These are phyloP conservation scores for Nannochloris sp. DNA, from an alignment of 139 green algal species.

Conservation along the genomic window DNA sequence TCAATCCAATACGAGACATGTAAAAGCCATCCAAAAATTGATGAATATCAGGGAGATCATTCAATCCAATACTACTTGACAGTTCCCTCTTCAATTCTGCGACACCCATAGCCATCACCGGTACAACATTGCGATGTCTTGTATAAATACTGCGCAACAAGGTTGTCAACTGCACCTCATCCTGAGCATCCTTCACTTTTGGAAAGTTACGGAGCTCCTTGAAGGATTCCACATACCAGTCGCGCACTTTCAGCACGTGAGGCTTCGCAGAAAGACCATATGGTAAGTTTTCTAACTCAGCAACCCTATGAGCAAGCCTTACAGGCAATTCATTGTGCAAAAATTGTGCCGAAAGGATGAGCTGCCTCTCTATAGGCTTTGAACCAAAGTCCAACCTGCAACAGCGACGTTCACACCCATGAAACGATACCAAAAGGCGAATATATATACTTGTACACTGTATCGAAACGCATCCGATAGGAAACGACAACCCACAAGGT, in stretches of 20 bases:
- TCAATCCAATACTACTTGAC: constrained; percentile 38
- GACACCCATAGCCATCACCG: constrained; percentile 90
- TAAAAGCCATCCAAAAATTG: constrained; percentile 98
- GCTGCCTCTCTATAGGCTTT: constrained; percentile 84
- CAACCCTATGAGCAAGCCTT: constrained; percentile 85
- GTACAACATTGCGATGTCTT: constrained; percentile 88
- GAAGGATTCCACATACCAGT: constrained; percentile 99
- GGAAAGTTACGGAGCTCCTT: constrained; percentile 78
- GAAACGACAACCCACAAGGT: too few relatives aligned
- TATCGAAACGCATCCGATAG: too few relatives aligned
- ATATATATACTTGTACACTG: too few relatives aligned
- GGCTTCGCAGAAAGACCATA: constrained; percentile 85
- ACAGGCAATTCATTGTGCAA: constrained; percentile 94
- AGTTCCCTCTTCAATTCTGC: constrained; percentile 81
- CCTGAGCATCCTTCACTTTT: constrained; percentile 43
- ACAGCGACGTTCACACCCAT: not conserved
- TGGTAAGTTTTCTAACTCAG: constrained; percentile 95
- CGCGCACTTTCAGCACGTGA: constrained; percentile 86
- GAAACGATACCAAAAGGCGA: not conserved
- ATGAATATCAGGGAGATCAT: constrained; percentile 93
- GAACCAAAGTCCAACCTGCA: constrained; percentile 92
- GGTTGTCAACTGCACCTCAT: constrained; percentile 87
- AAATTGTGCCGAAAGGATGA: constrained; percentile 94
- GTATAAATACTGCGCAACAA: constrained; percentile 67
- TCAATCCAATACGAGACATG: constrained; percentile 94